Conservation (phyloP, 108 stramenopile genomes). For the Conticribra guillardii region DNA sequence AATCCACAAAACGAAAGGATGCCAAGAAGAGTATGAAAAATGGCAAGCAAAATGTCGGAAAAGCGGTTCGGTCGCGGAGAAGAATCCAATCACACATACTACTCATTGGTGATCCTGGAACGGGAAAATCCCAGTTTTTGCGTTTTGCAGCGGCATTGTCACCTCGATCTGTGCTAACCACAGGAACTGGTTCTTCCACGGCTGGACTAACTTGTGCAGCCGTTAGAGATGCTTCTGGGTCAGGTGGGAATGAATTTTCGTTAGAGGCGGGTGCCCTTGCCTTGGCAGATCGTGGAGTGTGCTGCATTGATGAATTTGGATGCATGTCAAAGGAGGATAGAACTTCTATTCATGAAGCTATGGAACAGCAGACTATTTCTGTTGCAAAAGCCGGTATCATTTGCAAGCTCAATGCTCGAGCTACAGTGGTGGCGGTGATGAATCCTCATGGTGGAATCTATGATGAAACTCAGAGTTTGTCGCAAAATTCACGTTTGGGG, state of each 20-base stretch:
- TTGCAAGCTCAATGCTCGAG: slow-evolving; percentile 93
- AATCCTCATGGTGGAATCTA: slow-evolving; percentile 91
- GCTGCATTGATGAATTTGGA: slow-evolving; percentile 97
- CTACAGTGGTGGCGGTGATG: slow-evolving; percentile 94
- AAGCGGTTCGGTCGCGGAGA: slow-evolving; percentile 61
- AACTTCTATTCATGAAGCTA: slow-evolving; percentile 97
- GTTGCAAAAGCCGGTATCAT: slow-evolving; percentile 98
- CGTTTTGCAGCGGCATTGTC: slow-evolving; percentile 92
- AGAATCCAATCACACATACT: slow-evolving; percentile 89
- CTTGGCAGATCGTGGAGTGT: slow-evolving; percentile 95
- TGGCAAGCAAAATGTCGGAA: slow-evolving; percentile 16
- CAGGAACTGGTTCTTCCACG: slow-evolving; percentile 96
- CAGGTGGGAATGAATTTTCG: slow-evolving; percentile 83
- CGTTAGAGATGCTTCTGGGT: slow-evolving; percentile 72
- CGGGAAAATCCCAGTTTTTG: slow-evolving; percentile 91
- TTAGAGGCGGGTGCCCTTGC: slow-evolving; percentile 98
- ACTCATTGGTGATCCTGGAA: slow-evolving; percentile 90
- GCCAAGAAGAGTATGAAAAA: slow-evolving; percentile 8
- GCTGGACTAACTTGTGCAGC: slow-evolving; percentile 99
- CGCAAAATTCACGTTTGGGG: slow-evolving; percentile 93
- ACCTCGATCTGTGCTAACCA: slow-evolving; percentile 94
- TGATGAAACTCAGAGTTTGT: slow-evolving; percentile 68
- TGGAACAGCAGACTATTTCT: slow-evolving; percentile 98
- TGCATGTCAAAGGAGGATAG: slow-evolving; percentile 84
- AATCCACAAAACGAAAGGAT: slow-evolving; percentile 6